Conservation (phyloP, 2,329 filamentous ascomycete species). For the Epichloe elymi region DNA sequence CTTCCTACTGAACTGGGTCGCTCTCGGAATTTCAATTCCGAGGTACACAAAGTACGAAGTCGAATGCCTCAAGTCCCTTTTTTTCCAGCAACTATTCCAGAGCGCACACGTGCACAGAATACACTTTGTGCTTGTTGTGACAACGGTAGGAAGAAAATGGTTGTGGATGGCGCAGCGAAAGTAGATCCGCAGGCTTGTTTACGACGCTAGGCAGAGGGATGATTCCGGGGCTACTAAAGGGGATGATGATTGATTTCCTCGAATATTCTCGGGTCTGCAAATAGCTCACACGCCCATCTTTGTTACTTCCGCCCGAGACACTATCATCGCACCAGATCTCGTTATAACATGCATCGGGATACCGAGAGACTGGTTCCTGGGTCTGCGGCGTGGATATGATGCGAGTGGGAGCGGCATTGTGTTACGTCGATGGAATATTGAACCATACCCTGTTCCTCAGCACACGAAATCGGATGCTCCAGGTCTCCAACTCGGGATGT, state of each 20-base stretch:
- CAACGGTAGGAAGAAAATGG: too few relatives aligned
- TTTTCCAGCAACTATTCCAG: too few relatives aligned
- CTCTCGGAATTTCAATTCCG: too few relatives aligned
- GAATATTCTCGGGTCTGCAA: background rate
- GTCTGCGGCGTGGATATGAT: background rate
- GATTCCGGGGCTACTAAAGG: background rate
- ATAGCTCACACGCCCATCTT: background rate
- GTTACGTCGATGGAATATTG: background rate
- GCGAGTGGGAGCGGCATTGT: background rate
- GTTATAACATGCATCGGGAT: background rate
- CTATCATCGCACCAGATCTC: background rate
- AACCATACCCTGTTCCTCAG: background rate
- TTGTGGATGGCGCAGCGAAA: too few relatives aligned
- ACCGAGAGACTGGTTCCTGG: slow-evolving; percentile 4
- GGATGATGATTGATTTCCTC: background rate
- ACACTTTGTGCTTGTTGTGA: too few relatives aligned
- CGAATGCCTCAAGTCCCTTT: too few relatives aligned
- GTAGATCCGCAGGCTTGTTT: too few relatives aligned
- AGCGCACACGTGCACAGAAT: too few relatives aligned
- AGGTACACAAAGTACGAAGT: too few relatives aligned
- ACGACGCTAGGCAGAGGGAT: too few relatives aligned
- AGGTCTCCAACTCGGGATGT: too few relatives aligned
- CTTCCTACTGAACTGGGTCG: too few relatives aligned
- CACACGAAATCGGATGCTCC: background rate
- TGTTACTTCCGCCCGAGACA: background rate